Evolutionary conservation across 2,329 filamentous ascomycete species (phyloP), one percentile per base, ranked within the genome.

Genomic region (Metarhizium guizhouense): DNA sequence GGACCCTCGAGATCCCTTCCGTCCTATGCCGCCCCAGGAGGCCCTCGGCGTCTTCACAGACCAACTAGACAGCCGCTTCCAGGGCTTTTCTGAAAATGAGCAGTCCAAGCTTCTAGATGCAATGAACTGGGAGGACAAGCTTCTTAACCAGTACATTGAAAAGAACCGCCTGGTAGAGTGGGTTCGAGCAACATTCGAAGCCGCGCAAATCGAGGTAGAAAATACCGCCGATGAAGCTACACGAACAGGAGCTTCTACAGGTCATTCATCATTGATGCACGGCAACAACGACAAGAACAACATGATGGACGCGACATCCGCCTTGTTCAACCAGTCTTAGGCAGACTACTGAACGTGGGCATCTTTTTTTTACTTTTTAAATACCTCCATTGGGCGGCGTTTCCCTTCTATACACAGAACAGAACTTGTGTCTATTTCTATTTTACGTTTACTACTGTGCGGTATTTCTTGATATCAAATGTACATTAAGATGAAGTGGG

Each of bases 81-180:
- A 74, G 65, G 70, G 75, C 47, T 78, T 85, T 64, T 81, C 86
- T 57, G 80, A 84, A 47, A 79, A 82, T 47, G 80, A 88, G 63
- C 80, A 84, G 57, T 77, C 83, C 56, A 85, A 84, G 56, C 79
- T 95, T 57, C 72, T 86, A 32, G 81, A 84, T 30, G 88, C 90
- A 56, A 87, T 94, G 73, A 76, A 81, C 56, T 77, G 78, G 56
- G 91, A 96, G 70, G 87, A 93, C 65, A 77, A 80, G 58, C 67
- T 80, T 11, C 75, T 96, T 43, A 73, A 76, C 53, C 76, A 78
- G 52, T 83, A 83, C 65, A 76, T 94, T 20, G 81, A 87, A 55
- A 85, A 85, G 67, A 78, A 83, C 57, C 79, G 84, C 42, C 77
- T 96, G 11, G 82, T 84, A 6, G 78, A 86, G 55, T 95, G 92